Percentiles rank a stretch among this genome's conserved stretches.
phyloP scores from a whole-genome alignment of 805 yeast species.

The Ogataea haglerorum region DNA sequence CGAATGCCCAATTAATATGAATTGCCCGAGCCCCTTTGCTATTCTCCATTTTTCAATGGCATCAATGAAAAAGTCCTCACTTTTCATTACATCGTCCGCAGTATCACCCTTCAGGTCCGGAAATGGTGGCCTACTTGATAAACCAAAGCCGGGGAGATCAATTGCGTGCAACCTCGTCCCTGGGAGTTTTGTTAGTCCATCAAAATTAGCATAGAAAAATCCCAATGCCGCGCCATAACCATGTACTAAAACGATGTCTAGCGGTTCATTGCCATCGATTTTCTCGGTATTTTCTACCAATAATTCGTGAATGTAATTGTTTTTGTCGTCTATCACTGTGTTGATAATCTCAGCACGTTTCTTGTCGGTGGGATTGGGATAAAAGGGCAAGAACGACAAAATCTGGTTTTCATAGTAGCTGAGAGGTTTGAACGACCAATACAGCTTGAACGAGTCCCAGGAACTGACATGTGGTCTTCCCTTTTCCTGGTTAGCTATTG shows the following conservation, averaged over 20 bases:
- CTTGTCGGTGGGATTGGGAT: conserved; percentile 48
- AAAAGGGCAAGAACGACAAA: conserved; percentile 56
- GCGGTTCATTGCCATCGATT: conserved; percentile 10
- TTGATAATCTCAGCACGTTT: conserved; percentile 45
- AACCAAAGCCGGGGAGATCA: conserved; percentile 71
- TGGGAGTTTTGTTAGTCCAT: conserved; percentile 45
- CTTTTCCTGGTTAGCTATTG: too few relatives aligned
- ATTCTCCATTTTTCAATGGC: conserved; percentile 66
- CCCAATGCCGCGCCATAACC: conserved; percentile 94
- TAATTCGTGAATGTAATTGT: conserved; percentile 69
- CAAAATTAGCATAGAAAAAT: conserved; percentile 70
- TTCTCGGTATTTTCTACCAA: conserved; percentile 43
- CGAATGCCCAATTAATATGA: conserved; percentile 73
- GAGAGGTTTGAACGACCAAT: conserved; percentile 24
- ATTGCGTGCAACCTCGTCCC: conserved; percentile 62
- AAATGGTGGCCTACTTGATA: conserved; percentile 54
- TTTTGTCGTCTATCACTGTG: conserved; percentile 47
- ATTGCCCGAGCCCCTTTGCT: conserved; percentile 42
- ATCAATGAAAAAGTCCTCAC: conserved; percentile 58
- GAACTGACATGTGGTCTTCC: conserved; percentile 2
- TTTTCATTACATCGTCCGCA: conserved; percentile 37
- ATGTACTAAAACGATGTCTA: conserved; percentile 65
- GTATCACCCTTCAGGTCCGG: conserved; percentile 30
- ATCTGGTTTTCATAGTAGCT: conserved; percentile 38
- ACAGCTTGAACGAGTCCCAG: conserved; percentile 27